Evolutionary conservation across 805 yeast genomes (phyloP).

Genomic region (Komagataella ulmi): DNA sequence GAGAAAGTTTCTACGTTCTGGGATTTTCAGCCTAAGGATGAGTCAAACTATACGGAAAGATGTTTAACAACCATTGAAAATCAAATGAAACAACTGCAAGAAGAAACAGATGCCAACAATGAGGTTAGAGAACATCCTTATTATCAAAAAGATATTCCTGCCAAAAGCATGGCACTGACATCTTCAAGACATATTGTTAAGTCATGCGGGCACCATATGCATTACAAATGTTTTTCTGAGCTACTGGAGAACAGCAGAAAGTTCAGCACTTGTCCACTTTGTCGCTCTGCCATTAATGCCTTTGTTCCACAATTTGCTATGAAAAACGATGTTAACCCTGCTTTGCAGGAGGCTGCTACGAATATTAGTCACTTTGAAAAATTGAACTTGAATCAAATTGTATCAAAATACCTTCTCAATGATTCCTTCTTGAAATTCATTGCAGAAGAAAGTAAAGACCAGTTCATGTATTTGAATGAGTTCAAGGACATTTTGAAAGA

Average conservation of each 20-base stretch:
- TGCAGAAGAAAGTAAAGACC: slow-evolving; percentile 12
- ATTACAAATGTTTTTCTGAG: slow-evolving; percentile 24
- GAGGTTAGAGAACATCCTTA: background rate
- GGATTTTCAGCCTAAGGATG: slow-evolving; percentile 21
- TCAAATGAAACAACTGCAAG: background rate
- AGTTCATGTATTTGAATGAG: slow-evolving; percentile 5
- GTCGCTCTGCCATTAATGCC: slow-evolving; percentile 28
- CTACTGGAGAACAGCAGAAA: slow-evolving; percentile 13
- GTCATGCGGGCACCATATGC: slow-evolving; percentile 43
- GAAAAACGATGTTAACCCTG: slow-evolving; percentile 3
- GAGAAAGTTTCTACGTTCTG: slow-evolving; percentile 35
- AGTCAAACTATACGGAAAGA: slow-evolving; percentile 7
- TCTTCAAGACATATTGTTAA: slow-evolving; percentile 19
- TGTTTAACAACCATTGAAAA: background rate
- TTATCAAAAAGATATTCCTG: background rate
- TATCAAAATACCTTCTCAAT: slow-evolving; percentile 10
- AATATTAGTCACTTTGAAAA: slow-evolving; percentile 10
- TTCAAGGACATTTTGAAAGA: slow-evolving; percentile 9
- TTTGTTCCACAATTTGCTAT: slow-evolving; percentile 30
- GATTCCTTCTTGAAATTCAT: slow-evolving; percentile 13
- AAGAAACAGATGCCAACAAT: background rate
- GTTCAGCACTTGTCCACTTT: slow-evolving; percentile 31
- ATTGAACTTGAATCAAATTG: slow-evolving; percentile 18
- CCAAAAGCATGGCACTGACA: slow-evolving; percentile 2
- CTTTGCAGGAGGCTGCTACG: background rate